Evolutionary conservation across 768 basidiomycete genomes (phyloP), one percentile per base, ranked within the genome.

Genomic region (Plicaturopsis crispa): DNA sequence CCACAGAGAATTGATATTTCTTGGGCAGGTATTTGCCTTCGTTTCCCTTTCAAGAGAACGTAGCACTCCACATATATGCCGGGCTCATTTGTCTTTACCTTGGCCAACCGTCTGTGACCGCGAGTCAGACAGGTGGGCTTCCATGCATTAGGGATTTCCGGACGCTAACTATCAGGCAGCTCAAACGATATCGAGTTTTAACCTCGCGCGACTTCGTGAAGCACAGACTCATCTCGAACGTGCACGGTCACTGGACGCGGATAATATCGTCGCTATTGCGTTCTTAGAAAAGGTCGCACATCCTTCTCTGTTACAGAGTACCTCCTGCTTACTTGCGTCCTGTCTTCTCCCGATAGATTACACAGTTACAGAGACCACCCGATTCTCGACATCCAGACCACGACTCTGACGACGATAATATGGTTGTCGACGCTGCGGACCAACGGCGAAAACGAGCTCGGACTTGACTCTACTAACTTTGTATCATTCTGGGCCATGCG

Each of bases 11-110:
- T 28, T 16, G 4, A 28, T 14, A 32, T 33, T 42, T 38, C 6
- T 16, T 24, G 26, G 19, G 31, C 45, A 90, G 90, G 18, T 93
- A 87, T 55, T 70, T 94, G 4, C 86, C 89, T 1, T 84, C 87
- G 2, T 83, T 85, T 54, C 92, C 92, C 2, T 94, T 80, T 62
- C 81, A 80, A 52, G 84, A 89, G 47, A 86, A 88, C 46, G 72
- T 83, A 2, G 61, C 78, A 5, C 65, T 94, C 20, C 87, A 94
- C 50, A 66, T 78, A 12, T 92, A 93, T 45, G 89, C 91, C 3
- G 91, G 87, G 2, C 59, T 93, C 37, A 61, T 87, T 10, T 73
- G 70, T 19, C 61, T 91, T 17, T 75, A 82, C 48, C 58, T 76
- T n/a, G 70, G 75, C 8, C 78, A 77, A 45, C 58, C 56, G 1